A percentile compares a stretch with the other conserved stretches of the same genome.
phyloP scores from a whole-genome alignment of 306 rosid species.

The Vigna angularis region DNA sequence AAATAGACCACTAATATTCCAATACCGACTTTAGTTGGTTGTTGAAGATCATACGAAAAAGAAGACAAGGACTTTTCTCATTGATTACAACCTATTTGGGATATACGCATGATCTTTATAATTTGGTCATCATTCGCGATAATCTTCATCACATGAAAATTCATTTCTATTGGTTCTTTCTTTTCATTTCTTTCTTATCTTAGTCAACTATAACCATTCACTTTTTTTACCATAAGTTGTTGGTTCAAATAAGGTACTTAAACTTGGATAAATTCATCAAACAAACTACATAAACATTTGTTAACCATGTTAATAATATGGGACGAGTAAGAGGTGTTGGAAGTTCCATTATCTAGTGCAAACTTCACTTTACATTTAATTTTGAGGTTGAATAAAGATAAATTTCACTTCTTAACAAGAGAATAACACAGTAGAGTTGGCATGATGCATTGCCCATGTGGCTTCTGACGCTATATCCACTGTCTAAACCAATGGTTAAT shows the following conservation, averaged over 20 bases:
- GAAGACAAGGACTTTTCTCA: neutral
- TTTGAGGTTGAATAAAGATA: no score
- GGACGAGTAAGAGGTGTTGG: no score
- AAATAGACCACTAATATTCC: conserved; percentile 32
- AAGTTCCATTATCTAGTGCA: no score
- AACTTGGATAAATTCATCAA: no score
- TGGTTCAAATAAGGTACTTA: no score
- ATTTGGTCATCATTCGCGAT: neutral
- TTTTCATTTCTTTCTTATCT: neutral
- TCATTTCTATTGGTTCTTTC: neutral
- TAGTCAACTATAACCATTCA: neutral
- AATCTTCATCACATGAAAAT: neutral
- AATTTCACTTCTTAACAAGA: no score
- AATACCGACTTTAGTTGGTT: conserved; percentile 25
- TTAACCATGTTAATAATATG: no score
- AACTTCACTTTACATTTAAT: no score
- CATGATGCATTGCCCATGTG: neutral
- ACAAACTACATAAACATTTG: no score
- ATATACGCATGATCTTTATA: neutral
- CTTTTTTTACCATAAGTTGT: no score
- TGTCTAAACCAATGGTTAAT: neutral
- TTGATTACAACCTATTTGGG: neutral
- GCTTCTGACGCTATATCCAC: conserved; percentile 30
- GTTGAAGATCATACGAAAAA: conserved; percentile 3
- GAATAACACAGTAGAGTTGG: no score